Evolutionary conservation across 176 grass and related monocot genomes (phyloP), one percentile per base, ranked within the genome.

Genomic region (Oryza punctata): DNA sequence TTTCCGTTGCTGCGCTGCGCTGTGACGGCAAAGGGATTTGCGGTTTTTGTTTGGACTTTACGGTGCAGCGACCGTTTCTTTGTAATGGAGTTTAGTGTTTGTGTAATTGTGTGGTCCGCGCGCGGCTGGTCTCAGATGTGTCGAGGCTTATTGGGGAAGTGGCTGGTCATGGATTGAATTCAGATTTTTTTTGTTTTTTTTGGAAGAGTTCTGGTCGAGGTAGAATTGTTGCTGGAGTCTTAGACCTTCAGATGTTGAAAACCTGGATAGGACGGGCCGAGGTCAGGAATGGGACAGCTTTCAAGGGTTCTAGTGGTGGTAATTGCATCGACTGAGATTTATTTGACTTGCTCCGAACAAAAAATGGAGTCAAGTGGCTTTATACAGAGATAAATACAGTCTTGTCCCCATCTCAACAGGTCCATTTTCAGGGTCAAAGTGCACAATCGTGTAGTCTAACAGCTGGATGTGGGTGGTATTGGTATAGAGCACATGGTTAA

Each of bases 331-430:
- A 78, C 33, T 66, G 3, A n/a, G 73, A 67, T 78, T 12, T 78
- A 3, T 40, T 24, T 46, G 35, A 54, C 70, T 35, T 86, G 63
- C 7, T 21, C 26, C 26, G 19, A 12, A 35, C 49, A 49, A 0
- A 82, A 49, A 47, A 60, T 38, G 54, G 33, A 45, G 67, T 67
- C 73, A 86, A 73, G 33, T 72, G 54, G 43, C 54, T 41, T 50
- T 14, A 70, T 57, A 45, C 1, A n/a, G 37, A 16, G 67, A 4
- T 14, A n/a, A 66, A 24, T 11, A 27, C 30, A 49, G 3, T 8
- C 1, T 1, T 12, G 14, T 59, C 2, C 1, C 65, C 7, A 14
- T 35, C 70, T 85, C 43, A 52, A 63, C 26, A 29, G 46, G 78
- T 63, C 18, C 12, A 18, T 33, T 84, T 50, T 28, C n/a, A 23